Evolutionary conservation across 495 filamentous ascomycete genomes (phyloP).

Genomic region (Immersiella caudata): DNA sequence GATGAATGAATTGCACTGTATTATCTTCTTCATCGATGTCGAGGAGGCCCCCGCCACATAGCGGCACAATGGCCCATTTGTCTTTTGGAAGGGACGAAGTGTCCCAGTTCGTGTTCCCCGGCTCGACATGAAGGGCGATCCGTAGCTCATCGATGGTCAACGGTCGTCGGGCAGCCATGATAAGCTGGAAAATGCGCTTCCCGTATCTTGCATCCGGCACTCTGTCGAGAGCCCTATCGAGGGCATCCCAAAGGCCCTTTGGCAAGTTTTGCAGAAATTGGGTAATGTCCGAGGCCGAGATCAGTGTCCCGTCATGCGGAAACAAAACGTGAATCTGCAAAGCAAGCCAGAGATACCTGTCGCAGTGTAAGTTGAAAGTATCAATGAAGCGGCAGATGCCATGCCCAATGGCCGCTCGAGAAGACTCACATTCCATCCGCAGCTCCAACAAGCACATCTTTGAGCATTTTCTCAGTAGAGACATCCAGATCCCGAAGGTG

Average conservation of each 20-base stretch:
- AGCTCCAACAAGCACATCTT: not conserved
- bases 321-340: slow-evolving; percentile 8
- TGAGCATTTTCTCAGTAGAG: not conserved
- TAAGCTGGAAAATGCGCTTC: slow-evolving; percentile 6
- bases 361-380: not conserved
- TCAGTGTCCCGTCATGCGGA: not conserved
- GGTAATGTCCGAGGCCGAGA: not conserved
- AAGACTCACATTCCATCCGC: not conserved
- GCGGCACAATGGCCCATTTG: not conserved
- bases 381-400: not conserved
- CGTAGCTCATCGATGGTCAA: slow-evolving; percentile 1
- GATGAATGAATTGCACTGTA: slow-evolving; percentile 6
- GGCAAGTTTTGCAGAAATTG: slow-evolving; percentile 4
- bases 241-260: not conserved
- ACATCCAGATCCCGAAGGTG: not conserved
- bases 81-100: not conserved
- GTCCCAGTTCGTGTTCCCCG: not conserved
- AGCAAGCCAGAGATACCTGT: slow-evolving; percentile 16
- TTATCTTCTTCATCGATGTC: not conserved
- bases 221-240: not conserved
- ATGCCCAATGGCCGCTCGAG: not conserved
- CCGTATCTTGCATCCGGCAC: slow-evolving; percentile 4
- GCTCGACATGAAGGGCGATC: slow-evolving; percentile 12
- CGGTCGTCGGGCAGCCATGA: not conserved
- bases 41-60: not conserved